phyloP scores from a whole-genome alignment of 2,329 filamentous ascomycete species.

The Venturiaceae sp. region DNA sequence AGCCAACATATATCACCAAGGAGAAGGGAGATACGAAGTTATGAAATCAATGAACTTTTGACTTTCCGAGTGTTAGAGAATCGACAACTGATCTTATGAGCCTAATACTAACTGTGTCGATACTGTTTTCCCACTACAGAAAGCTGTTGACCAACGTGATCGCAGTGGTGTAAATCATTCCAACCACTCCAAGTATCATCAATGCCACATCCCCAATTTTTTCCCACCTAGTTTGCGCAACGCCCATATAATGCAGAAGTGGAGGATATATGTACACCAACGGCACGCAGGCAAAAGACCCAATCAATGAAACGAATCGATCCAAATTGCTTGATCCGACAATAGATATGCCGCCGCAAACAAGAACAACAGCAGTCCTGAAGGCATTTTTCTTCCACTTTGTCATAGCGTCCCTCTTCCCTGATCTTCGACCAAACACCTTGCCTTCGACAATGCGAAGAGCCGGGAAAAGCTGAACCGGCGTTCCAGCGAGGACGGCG shows the following conservation, averaged over 20 bases:
- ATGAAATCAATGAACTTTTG: too few species aligned
- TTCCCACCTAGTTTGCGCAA: constrained; percentile 45
- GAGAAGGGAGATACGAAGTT: too few species aligned
- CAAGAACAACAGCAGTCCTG: constrained; percentile 43
- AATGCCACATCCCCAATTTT: constrained; percentile 53
- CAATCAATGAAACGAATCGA: constrained; percentile 65
- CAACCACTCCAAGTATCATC: constrained; percentile 52
- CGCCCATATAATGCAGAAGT: constrained; percentile 58
- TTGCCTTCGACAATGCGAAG: constrained; percentile 60
- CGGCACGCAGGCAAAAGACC: constrained; percentile 66
- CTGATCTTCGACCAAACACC: constrained; percentile 56
- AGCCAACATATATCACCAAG: too few species aligned
- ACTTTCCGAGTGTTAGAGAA: too few species aligned
- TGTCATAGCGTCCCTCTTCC: constrained; percentile 52
- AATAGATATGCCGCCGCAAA: constrained; percentile 53
- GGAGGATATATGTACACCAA: constrained; percentile 71
- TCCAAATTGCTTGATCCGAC: constrained; percentile 60
- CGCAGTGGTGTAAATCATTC: constrained; percentile 62
- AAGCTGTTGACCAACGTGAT: constrained; percentile 41
- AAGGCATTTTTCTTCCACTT: constrained; percentile 73
- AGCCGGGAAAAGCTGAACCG: constrained; percentile 66
- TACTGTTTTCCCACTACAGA: neutral
- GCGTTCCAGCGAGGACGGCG: constrained; percentile 63
- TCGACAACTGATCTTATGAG: too few species aligned
- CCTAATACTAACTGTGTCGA: too few species aligned